Percentiles rank a stretch among this genome's conserved stretches.
phyloP scores from a whole-genome alignment of 257 asterid genomes.

The Capsicum rhomboideum region DNA sequence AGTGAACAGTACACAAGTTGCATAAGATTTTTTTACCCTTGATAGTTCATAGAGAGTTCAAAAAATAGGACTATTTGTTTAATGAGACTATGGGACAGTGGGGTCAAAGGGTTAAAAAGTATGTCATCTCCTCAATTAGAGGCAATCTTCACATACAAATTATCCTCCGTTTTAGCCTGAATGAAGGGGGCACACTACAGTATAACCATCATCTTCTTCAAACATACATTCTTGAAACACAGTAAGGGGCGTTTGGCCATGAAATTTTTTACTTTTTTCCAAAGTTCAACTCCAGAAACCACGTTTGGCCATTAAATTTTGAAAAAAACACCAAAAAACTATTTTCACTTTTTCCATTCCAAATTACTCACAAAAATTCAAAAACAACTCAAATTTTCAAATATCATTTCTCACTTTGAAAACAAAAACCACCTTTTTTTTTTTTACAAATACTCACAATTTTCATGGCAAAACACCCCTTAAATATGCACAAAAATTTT shows the following conservation, averaged over 20 bases:
- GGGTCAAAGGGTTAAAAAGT: constrained; percentile 27
- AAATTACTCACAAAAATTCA: too few relatives aligned
- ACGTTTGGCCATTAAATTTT: too few relatives aligned
- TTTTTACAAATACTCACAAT: too few relatives aligned
- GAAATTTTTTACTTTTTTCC: too few relatives aligned
- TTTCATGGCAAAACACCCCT: background rate
- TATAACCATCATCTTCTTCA: background rate
- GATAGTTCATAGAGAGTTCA: background rate
- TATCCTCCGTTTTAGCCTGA: background rate
- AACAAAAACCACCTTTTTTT: too few relatives aligned
- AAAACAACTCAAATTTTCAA: background rate
- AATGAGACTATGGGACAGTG: constrained; percentile 8
- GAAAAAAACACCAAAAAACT: too few relatives aligned
- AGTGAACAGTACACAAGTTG: constrained; percentile 10
- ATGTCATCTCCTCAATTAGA: constrained; percentile 9
- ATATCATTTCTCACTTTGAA: background rate
- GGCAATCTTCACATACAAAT: constrained; percentile 21
- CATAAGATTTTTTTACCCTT: constrained; percentile 1
- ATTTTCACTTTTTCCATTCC: too few relatives aligned
- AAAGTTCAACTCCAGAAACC: too few relatives aligned
- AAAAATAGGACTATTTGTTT: background rate
- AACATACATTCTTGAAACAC: background rate
- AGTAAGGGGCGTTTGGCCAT: background rate
- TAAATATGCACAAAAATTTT: too few relatives aligned
- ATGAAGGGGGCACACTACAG: background rate